Evolutionary conservation across 129 eudicot genomes (phyloP).

Genomic region (Helianthus annuus): DNA sequence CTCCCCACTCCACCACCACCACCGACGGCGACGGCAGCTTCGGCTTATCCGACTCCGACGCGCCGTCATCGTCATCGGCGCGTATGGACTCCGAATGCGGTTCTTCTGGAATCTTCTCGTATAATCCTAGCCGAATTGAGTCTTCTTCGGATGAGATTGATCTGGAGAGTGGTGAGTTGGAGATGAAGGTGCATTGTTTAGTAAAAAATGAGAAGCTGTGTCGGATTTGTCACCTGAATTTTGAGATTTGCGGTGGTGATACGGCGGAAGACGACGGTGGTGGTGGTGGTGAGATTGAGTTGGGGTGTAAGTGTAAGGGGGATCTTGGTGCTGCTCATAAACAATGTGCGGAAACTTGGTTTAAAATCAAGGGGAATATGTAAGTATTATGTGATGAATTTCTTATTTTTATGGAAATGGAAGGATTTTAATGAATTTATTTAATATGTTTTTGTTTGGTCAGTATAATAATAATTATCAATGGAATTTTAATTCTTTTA

Average conservation of each 20-base stretch:
- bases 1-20: constrained; percentile 19
- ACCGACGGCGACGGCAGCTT: constrained; percentile 46
- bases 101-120: constrained; percentile 37
- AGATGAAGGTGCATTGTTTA: constrained; percentile 47
- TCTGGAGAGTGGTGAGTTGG: constrained; percentile 63
- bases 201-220: constrained; percentile 40
- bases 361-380: constrained; percentile 64
- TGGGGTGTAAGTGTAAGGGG: constrained; percentile 75
- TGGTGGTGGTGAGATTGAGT: constrained; percentile 46
- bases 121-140: constrained; percentile 35
- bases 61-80: constrained; percentile 24
- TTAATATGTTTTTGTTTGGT: no score
- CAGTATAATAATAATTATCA: no score
- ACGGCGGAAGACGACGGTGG: constrained; percentile 19
- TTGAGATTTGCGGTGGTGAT: constrained; percentile 29
- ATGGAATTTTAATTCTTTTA: no score
- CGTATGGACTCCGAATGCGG: constrained; percentile 40
- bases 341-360: constrained; percentile 78
- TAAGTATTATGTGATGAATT: constrained; percentile 28
- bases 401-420: no score
- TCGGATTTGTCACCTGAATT: constrained; percentile 63
- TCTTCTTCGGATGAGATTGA: background rate
- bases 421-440: no score
- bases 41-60: constrained; percentile 49
- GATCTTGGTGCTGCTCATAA: constrained; percentile 69